phyloP scores from a whole-genome alignment of 1,139 yeast genomes.

The Saccharomyces hybrid region DNA sequence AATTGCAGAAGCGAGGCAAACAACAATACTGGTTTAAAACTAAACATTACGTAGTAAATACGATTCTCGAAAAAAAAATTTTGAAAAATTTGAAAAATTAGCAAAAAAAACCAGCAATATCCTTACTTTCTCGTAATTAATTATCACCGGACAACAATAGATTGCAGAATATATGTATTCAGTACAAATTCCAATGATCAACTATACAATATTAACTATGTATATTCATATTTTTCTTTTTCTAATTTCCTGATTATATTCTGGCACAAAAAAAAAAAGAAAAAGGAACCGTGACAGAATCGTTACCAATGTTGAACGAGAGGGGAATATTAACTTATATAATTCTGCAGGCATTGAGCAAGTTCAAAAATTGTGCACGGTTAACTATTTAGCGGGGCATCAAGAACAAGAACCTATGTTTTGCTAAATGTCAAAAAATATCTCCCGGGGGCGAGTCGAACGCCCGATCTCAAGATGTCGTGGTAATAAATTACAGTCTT shows the following conservation, averaged over 20 bases:
- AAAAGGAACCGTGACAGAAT: neutral
- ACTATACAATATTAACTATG: no score
- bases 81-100: no score
- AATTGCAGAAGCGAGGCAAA: neutral
- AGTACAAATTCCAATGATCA: no score
- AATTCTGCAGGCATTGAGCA: neutral
- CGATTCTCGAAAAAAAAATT: neutral
- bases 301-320: neutral
- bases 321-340: neutral
- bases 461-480: constrained; percentile 14
- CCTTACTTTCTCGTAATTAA: neutral
- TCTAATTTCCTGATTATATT: no score
- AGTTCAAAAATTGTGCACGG: neutral
- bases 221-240: no score
- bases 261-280: neutral
- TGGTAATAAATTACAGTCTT: no score
- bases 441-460: constrained; percentile 14
- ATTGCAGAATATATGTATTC: no score
- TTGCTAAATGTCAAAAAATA: neutral
- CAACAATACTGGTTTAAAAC: neutral
- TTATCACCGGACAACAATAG: neutral
- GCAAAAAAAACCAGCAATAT: neutral
- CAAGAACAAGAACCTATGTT: no score
- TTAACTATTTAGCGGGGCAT: no score
- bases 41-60: neutral